phyloP scores from a whole-genome alignment of 805 yeast genomes.

The Barnettozyma salicaria region DNA sequence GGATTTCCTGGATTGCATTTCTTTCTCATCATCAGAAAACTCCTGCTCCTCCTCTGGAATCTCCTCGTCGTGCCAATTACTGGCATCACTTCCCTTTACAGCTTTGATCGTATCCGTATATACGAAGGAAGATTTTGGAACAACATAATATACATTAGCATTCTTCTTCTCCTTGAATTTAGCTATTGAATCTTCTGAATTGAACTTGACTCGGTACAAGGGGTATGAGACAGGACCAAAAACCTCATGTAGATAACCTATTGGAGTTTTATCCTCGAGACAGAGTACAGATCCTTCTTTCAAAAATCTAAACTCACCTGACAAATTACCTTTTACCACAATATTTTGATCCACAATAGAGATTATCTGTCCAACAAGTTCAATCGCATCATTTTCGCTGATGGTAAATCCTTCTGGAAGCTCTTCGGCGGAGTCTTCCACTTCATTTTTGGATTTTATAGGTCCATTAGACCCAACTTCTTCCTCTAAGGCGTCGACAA shows the following conservation, averaged over 20 bases:
- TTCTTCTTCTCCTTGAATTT: constrained; percentile 46
- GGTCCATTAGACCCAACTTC: constrained; percentile 36
- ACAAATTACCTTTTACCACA: constrained; percentile 60
- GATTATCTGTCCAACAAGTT: constrained; percentile 62
- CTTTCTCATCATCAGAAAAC: constrained; percentile 91
- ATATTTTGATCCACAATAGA: constrained; percentile 68
- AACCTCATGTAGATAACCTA: constrained; percentile 82
- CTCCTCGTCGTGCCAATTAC: constrained; percentile 93
- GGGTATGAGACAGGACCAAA: constrained; percentile 87
- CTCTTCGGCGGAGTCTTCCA: constrained; percentile 61
- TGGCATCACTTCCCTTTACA: constrained; percentile 87
- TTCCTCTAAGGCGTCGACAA: constrained; percentile 14
- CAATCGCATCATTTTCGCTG: constrained; percentile 56
- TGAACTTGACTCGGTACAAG: constrained; percentile 67
- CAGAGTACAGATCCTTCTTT: constrained; percentile 80
- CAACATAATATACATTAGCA: constrained; percentile 63
- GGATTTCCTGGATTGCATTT: constrained; percentile 58
- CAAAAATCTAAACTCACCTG: constrained; percentile 81
- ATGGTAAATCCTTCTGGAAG: constrained; percentile 64
- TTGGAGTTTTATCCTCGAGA: constrained; percentile 56
- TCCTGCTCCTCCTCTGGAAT: constrained; percentile 90
- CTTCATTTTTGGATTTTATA: constrained; percentile 73
- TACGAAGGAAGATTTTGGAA: constrained; percentile 71
- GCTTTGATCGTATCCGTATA: constrained; percentile 67
- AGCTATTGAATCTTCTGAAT: constrained; percentile 42